Conservation (phyloP, 2,329 filamentous ascomycete genomes). For the Botryotinia globosa region DNA sequence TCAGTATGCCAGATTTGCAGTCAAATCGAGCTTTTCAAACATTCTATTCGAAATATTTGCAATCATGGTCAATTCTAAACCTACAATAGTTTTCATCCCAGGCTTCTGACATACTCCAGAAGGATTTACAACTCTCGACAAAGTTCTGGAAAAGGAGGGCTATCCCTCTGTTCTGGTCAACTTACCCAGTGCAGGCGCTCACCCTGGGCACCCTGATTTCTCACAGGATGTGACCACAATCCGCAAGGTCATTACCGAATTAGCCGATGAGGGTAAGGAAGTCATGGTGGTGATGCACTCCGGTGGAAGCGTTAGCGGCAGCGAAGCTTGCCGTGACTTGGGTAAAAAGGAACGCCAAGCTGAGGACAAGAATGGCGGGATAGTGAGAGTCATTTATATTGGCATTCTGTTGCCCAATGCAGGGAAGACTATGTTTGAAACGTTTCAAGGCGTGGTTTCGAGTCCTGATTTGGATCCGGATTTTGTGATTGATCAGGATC, state of each 20-base stretch:
- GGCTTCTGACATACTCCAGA: not conserved
- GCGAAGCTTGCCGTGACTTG: not conserved
- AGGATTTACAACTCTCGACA: not conserved
- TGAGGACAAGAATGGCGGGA: not conserved
- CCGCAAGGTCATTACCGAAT: not conserved
- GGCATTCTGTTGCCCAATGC: not conserved
- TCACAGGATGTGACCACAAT: not conserved
- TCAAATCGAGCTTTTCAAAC: not conserved
- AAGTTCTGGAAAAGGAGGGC: not conserved
- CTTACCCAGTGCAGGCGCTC: not conserved
- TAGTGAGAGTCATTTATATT: not conserved
- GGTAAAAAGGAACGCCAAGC: not conserved
- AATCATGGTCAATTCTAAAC: not conserved
- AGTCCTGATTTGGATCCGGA: not conserved
- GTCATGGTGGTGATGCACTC: not conserved
- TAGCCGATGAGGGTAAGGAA: not conserved
- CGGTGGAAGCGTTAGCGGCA: not conserved
- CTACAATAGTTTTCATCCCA: not conserved
- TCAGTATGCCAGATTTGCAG: not conserved
- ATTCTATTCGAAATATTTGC: not conserved
- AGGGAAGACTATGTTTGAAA: not conserved
- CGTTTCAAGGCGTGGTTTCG: not conserved
- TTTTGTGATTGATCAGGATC: not conserved
- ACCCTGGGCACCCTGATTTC: not conserved
- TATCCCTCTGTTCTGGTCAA: not conserved